A percentile compares a stretch with the other conserved stretches of the same genome.
phyloP scores from a whole-genome alignment of 768 basidiomycete species.

The Mycena vulgaris region DNA sequence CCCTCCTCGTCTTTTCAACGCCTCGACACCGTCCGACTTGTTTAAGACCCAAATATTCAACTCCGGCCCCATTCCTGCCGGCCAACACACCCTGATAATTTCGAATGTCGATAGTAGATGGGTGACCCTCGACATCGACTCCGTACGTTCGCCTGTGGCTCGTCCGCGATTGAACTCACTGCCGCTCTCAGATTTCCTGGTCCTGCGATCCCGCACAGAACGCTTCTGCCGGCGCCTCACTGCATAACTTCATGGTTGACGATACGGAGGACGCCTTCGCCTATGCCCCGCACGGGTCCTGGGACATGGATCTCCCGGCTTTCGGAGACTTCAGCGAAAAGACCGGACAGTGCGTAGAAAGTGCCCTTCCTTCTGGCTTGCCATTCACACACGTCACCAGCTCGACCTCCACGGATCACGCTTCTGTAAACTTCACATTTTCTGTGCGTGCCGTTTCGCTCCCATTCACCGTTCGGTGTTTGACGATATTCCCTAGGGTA shows the following conservation, averaged over 20 bases:
- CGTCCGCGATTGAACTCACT: not conserved
- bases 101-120: conserved; percentile 6
- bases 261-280: conserved; percentile 20
- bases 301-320: conserved; percentile 15
- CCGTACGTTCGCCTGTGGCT: conserved; percentile 20
- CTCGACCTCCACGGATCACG: conserved; percentile 11
- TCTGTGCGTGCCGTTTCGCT: conserved; percentile 17
- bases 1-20: not conserved
- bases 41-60: conserved; percentile 16
- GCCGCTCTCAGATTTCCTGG: conserved; percentile 16
- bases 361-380: not conserved
- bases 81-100: conserved; percentile 17
- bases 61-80: not conserved
- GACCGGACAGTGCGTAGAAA: conserved; percentile 36
- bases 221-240: conserved; percentile 2
- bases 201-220: conserved; percentile 12
- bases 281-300: conserved; percentile 20
- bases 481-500: conserved; percentile 30
- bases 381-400: not conserved
- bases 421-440: conserved; percentile 37
- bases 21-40: not conserved
- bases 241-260: not conserved
- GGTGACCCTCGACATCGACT: conserved; percentile 30
- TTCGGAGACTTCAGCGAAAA: not conserved
- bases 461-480: not conserved